These are phyloP conservation scores for Neoboletus magnificus DNA, from an alignment of 768 basidiomycete species.

Conservation along the genomic window DNA sequence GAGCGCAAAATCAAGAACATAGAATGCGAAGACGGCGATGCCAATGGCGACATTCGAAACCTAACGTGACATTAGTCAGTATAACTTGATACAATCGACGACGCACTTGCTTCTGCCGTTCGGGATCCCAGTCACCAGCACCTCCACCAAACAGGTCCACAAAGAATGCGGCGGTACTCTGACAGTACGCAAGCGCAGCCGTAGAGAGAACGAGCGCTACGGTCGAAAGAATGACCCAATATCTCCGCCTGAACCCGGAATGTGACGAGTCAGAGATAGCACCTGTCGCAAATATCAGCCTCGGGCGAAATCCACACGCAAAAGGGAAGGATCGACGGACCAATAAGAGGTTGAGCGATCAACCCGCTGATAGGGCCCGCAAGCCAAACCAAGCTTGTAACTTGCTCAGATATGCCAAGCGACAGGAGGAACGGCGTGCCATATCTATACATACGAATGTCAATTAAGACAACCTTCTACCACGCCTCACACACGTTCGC, in stretches of 20 bases:
- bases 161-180: conserved; percentile 63
- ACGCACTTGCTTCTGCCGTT: conserved; percentile 57
- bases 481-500: conserved; percentile 1
- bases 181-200: conserved; percentile 78
- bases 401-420: conserved; percentile 78
- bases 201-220: conserved; percentile 75
- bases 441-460: conserved; percentile 52
- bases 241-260: conserved; percentile 86
- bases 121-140: conserved; percentile 85
- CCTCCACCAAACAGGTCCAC: conserved; percentile 77
- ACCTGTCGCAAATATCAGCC: conserved; percentile 43
- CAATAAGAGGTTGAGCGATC: conserved; percentile 95
- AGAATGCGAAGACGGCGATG: conserved; percentile 88
- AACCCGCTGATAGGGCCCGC: conserved; percentile 94
- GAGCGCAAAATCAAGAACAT: conserved; percentile 93
- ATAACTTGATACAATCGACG: not conserved
- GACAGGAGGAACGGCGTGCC: conserved; percentile 91
- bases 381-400: conserved; percentile 94
- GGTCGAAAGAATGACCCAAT: conserved; percentile 92
- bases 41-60: conserved; percentile 70
- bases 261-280: conserved; percentile 93
- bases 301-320: not conserved
- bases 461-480: not conserved
- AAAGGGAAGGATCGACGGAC: conserved; percentile 36
- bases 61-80: conserved; percentile 33